Conservation (phyloP, 768 basidiomycete species). For the Leccinum boreale region DNA sequence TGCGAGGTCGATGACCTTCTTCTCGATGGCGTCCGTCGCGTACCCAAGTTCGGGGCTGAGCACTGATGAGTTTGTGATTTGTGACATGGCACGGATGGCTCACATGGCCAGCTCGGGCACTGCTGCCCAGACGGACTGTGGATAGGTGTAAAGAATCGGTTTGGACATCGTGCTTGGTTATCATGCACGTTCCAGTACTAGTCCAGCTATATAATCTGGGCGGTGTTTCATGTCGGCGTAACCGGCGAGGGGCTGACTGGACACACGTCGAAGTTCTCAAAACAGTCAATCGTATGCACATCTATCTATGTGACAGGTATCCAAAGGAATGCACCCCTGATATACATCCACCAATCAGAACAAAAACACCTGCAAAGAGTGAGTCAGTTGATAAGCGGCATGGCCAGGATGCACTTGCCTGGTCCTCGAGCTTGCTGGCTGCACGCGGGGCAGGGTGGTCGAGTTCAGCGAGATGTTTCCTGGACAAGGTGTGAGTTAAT, state of each 20-base stretch:
- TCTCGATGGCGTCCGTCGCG: slow-evolving; percentile 33
- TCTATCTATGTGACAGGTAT: slow-evolving; percentile 5
- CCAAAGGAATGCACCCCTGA: not conserved
- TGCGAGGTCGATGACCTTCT: slow-evolving; percentile 38
- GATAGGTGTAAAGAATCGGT: slow-evolving; percentile 36
- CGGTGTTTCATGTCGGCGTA: not conserved
- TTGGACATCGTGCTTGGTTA: slow-evolving; percentile 8
- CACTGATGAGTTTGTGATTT: not conserved
- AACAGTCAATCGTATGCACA: slow-evolving; percentile 3
- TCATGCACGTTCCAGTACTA: too few relatives aligned
- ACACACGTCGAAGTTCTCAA: not conserved
- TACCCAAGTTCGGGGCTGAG: slow-evolving; percentile 45
- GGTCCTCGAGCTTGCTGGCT: slow-evolving; percentile 90
- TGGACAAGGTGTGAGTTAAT: slow-evolving; percentile 27
- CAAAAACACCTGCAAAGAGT: slow-evolving; percentile 35
- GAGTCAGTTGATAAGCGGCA: slow-evolving; percentile 13
- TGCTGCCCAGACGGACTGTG: slow-evolving; percentile 39
- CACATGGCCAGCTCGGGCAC: slow-evolving; percentile 42
- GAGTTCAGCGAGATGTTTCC: slow-evolving; percentile 87
- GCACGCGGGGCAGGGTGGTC: slow-evolving; percentile 85
- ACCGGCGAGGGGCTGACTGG: not conserved
- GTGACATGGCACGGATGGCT: slow-evolving; percentile 2
- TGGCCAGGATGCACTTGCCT: slow-evolving; percentile 42
- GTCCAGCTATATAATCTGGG: not conserved
- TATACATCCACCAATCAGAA: slow-evolving; percentile 29